Evolutionary conservation across 2,329 filamentous ascomycete species (phyloP).

Genomic region (Scopulariopsis brevicaulis): DNA sequence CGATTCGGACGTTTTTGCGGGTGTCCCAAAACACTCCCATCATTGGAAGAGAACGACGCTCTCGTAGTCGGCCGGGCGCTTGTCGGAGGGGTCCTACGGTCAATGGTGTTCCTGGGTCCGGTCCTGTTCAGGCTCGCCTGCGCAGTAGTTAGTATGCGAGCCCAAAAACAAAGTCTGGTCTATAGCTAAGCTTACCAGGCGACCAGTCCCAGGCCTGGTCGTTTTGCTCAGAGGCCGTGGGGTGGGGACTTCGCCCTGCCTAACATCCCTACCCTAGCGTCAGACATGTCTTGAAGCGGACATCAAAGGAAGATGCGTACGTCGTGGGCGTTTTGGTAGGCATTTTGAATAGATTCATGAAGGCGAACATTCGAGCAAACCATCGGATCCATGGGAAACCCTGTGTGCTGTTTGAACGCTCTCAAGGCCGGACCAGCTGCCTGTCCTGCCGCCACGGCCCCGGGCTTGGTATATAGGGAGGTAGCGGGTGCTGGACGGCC

Average conservation of each 20-base stretch:
- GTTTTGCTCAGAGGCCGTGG: background rate
- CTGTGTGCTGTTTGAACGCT: background rate
- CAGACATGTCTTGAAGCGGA: background rate
- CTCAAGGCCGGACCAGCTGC: background rate
- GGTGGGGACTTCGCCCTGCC: background rate
- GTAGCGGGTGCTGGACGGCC: background rate
- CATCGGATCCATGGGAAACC: background rate
- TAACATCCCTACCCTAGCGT: background rate
- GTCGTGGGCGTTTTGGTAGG: background rate
- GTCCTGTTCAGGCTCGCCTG: background rate
- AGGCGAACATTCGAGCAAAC: background rate
- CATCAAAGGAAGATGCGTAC: background rate
- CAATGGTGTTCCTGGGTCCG: conserved; percentile 1
- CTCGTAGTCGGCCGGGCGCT: background rate
- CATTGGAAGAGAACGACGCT: background rate
- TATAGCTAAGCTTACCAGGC: background rate
- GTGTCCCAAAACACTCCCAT: background rate
- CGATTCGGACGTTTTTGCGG: background rate
- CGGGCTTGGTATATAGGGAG: background rate
- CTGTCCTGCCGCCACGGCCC: background rate
- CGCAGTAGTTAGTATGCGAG: background rate
- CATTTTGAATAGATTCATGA: no score
- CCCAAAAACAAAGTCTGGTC: no score
- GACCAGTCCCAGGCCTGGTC: background rate
- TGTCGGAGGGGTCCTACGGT: background rate